Conservation (phyloP, 129 eudicot species). For the Tagetes erecta region DNA sequence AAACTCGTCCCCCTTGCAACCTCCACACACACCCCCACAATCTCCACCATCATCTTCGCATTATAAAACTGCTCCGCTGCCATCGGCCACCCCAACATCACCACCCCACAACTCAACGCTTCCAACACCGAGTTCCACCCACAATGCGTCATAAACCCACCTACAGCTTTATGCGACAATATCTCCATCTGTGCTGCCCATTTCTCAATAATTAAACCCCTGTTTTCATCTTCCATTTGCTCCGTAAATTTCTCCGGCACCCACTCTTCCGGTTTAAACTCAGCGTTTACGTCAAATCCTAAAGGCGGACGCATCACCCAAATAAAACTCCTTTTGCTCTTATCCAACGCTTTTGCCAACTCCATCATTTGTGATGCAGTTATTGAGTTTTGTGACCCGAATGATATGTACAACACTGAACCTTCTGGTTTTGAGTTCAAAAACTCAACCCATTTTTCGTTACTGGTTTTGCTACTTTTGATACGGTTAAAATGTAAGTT, state of each 20-base stretch:
- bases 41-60: conserved; percentile 54
- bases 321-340: conserved; percentile 37
- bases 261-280: conserved; percentile 57
- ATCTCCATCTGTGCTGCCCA: conserved; percentile 75
- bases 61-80: conserved; percentile 55
- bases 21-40: conserved; percentile 53
- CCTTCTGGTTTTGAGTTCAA: conserved; percentile 40
- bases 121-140: conserved; percentile 78
- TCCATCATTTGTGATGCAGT: conserved; percentile 68
- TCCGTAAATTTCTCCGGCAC: conserved; percentile 54
- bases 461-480: background rate
- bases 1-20: conserved; percentile 49
- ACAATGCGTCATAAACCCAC: conserved; percentile 53
- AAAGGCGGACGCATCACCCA: conserved; percentile 73
- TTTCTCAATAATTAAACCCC: conserved; percentile 48
- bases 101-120: conserved; percentile 50
- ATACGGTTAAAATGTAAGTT: conserved; percentile 20
- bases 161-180: conserved; percentile 43
- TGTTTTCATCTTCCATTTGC: conserved; percentile 28
- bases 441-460: conserved; percentile 37
- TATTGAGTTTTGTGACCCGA: conserved; percentile 69
- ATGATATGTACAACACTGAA: conserved; percentile 66
- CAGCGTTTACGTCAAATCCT: conserved; percentile 47
- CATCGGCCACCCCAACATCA: conserved; percentile 66
- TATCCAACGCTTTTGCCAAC: conserved; percentile 52